A percentile compares a stretch with the other conserved stretches of the same genome.
phyloP scores from a whole-genome alignment of 2,329 filamentous ascomycete genomes.

The Penicillium sp. region DNA sequence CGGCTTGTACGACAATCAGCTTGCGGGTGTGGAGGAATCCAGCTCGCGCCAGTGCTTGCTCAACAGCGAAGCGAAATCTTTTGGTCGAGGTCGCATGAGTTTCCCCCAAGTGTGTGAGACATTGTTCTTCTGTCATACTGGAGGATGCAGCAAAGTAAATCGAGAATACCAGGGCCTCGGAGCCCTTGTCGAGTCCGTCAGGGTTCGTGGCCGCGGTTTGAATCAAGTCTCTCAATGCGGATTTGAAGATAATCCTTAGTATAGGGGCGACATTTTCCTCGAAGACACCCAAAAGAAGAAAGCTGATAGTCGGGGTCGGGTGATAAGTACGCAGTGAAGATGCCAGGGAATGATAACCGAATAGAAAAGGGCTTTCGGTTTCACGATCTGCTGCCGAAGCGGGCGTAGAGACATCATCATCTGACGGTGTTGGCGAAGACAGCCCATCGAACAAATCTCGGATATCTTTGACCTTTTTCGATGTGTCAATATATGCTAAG shows the following conservation, averaged over 20 bases:
- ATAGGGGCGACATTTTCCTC: slow-evolving; percentile 2
- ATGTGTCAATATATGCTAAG: not conserved
- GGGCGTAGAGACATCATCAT: not conserved
- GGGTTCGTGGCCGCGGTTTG: not conserved
- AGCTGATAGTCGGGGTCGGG: not conserved
- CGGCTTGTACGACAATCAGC: not conserved
- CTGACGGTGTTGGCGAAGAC: not conserved
- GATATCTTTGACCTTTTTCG: slow-evolving; percentile 1
- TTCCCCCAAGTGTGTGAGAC: not conserved
- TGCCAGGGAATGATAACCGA: not conserved
- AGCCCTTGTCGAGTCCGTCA: not conserved
- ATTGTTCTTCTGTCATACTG: not conserved
- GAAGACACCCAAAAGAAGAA: not conserved
- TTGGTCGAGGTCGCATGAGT: not conserved
- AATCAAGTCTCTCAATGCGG: not conserved
- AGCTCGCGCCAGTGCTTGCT: slow-evolving; percentile 4
- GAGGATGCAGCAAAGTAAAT: not conserved
- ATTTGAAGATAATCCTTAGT: not conserved
- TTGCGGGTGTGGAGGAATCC: not conserved
- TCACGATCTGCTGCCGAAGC: not conserved
- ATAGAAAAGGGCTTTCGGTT: not conserved
- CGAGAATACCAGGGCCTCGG: not conserved
- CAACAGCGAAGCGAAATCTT: not conserved
- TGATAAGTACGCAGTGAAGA: not conserved
- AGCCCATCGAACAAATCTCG: not conserved